Evolutionary conservation across 345 rosid genomes (phyloP).

Genomic region (Gossypium australe): DNA sequence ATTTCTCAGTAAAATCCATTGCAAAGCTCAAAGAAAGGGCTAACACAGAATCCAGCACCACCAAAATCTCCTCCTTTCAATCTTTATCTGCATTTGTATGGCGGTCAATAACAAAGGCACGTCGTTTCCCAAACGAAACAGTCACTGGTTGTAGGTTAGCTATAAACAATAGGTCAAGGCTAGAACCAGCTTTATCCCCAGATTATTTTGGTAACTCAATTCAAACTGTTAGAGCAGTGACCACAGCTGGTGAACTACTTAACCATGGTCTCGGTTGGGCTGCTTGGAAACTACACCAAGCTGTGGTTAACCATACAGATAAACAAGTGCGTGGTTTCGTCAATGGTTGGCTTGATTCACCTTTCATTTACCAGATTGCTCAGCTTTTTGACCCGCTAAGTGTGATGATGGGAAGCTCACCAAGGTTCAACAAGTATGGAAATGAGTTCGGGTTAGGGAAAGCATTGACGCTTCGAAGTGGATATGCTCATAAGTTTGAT

Average conservation of each 20-base stretch:
- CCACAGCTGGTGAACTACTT: slow-evolving; percentile 51
- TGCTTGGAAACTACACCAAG: slow-evolving; percentile 52
- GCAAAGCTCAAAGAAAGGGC: slow-evolving; percentile 45
- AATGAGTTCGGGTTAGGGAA: slow-evolving; percentile 77
- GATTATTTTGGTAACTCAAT: slow-evolving; percentile 66
- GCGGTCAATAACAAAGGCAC: slow-evolving; percentile 49
- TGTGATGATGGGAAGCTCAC: slow-evolving; percentile 79
- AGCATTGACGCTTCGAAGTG: slow-evolving; percentile 62
- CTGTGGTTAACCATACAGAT: slow-evolving; percentile 38
- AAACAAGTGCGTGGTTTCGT: slow-evolving; percentile 29
- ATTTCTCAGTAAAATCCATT: slow-evolving; percentile 51
- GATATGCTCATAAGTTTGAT: slow-evolving; percentile 66
- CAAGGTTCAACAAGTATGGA: slow-evolving; percentile 73
- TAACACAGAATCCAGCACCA: slow-evolving; percentile 38
- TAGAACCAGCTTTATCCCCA: slow-evolving; percentile 38
- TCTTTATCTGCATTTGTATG: slow-evolving; percentile 57
- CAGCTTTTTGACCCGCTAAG: slow-evolving; percentile 45
- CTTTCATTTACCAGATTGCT: slow-evolving; percentile 33
- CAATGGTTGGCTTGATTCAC: slow-evolving; percentile 45
- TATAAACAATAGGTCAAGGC: slow-evolving; percentile 43
- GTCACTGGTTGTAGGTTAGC: slow-evolving; percentile 51
- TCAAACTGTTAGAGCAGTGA: slow-evolving; percentile 27
- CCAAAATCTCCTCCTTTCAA: slow-evolving; percentile 66
- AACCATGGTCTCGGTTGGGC: slow-evolving; percentile 54
- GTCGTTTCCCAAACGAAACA: slow-evolving; percentile 31